Evolutionary conservation across 2,329 filamentous ascomycete genomes (phyloP).

Genomic region (Colletotrichum caudatum): DNA sequence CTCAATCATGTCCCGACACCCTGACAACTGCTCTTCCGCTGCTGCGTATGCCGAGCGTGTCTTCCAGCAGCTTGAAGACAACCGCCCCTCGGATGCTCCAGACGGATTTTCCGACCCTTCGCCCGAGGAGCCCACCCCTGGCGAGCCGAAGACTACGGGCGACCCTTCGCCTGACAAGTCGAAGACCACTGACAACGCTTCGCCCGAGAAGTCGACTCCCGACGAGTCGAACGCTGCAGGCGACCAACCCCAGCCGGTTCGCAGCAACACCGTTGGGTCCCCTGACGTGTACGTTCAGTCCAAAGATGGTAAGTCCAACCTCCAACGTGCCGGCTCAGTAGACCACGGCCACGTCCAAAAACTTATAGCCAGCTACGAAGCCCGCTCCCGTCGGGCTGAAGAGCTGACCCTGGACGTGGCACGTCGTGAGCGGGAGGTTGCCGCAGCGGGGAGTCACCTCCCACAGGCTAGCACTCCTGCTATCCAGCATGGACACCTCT

Average conservation of each 20-base stretch:
- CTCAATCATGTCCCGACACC: neutral
- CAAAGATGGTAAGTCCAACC: neutral
- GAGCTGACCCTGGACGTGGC: neutral
- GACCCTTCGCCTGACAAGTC: neutral
- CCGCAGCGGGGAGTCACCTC: no score
- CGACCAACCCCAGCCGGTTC: neutral
- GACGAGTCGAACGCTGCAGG: no score
- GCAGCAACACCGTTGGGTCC: conserved; percentile 1
- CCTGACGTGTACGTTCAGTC: neutral
- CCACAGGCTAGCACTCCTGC: no score
- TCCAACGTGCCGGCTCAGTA: neutral
- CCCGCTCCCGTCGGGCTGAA: neutral
- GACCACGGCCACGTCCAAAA: conserved; percentile 12
- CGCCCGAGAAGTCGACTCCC: neutral
- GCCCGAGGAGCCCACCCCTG: neutral
- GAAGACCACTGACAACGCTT: no score
- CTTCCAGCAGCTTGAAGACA: conserved; percentile 12
- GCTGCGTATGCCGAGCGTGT: conserved; percentile 2
- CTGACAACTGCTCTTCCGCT: neutral
- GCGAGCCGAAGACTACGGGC: neutral
- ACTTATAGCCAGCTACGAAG: conserved; percentile 29
- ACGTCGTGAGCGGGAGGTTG: neutral
- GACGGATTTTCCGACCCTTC: conserved; percentile 3
- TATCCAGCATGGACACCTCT: no score
- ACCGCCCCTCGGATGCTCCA: conserved; percentile 1